Conservation (phyloP, 116 monocot genomes). For the Papilionanthe hybrid region DNA sequence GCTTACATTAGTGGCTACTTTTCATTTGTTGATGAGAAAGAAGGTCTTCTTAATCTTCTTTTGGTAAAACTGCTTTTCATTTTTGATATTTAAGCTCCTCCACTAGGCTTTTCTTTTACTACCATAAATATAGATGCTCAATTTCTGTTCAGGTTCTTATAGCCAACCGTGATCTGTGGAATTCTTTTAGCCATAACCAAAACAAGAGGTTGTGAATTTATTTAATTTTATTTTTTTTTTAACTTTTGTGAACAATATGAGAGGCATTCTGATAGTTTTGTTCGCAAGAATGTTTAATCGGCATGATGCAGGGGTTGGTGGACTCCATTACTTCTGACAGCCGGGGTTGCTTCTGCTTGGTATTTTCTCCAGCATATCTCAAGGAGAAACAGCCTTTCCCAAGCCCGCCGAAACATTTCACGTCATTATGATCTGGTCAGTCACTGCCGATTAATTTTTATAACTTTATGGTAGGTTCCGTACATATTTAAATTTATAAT, state of each 20-base stretch:
- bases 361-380: conserved; percentile 73
- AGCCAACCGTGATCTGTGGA: conserved; percentile 60
- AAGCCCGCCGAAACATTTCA: conserved; percentile 87
- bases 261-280: background rate
- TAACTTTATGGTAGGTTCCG: background rate
- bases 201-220: conserved; percentile 39
- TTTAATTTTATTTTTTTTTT: background rate
- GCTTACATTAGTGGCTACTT: conserved; percentile 65
- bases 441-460: background rate
- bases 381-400: conserved; percentile 69
- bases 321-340: conserved; percentile 80
- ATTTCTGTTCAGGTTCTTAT: conserved; percentile 65
- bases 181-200: conserved; percentile 18
- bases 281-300: background rate
- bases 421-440: conserved; percentile 96
- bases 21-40: conserved; percentile 53
- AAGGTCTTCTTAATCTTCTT: conserved; percentile 66
- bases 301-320: conserved; percentile 73
- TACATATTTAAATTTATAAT: background rate
- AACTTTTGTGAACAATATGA: background rate
- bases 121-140: background rate
- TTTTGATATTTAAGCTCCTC: background rate
- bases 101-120: background rate
- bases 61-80: conserved; percentile 26
- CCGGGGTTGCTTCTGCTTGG: conserved; percentile 65